Conservation (phyloP, 495 filamentous ascomycete species). For the Articulospora tetracladia region DNA sequence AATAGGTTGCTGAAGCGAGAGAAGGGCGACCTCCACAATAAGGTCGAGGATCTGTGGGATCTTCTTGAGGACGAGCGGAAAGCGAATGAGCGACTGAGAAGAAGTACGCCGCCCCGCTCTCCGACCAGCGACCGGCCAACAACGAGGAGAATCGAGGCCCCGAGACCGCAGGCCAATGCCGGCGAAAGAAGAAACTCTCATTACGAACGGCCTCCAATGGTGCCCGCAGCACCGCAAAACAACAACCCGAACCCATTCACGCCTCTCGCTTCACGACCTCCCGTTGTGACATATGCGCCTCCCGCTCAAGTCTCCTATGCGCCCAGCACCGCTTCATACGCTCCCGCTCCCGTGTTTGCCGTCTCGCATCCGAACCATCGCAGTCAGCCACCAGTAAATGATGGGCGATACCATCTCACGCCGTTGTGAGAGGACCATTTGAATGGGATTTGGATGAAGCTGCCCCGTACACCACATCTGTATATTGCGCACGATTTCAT, state of each 20-base stretch:
- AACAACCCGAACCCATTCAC: slow-evolving; percentile 8
- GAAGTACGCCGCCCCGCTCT: neutral
- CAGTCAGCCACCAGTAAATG: neutral
- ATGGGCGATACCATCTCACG: slow-evolving; percentile 14
- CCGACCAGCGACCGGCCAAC: neutral
- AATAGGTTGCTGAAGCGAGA: slow-evolving; percentile 19
- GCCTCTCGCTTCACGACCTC: neutral
- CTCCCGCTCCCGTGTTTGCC: slow-evolving; percentile 5
- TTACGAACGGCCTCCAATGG: neutral
- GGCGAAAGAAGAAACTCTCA: neutral
- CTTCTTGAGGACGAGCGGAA: slow-evolving; percentile 20
- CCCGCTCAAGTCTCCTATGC: slow-evolving; percentile 2
- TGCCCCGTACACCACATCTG: neutral
- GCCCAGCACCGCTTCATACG: neutral
- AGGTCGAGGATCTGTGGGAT: slow-evolving; percentile 10
- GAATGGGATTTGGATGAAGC: neutral
- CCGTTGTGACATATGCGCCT: neutral
- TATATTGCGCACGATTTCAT: slow-evolving; percentile 1
- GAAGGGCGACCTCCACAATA: slow-evolving; percentile 31
- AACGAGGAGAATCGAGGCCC: neutral
- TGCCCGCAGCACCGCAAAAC: neutral
- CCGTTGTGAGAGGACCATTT: slow-evolving; percentile 1
- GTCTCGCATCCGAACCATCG: neutral
- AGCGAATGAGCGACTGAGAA: neutral
- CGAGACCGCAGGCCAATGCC: neutral